A percentile compares a stretch with the other conserved stretches of the same genome.
These are phyloP conservation scores for Chiua virens DNA, from an alignment of 768 basidiomycete species.

Conservation along the genomic window DNA sequence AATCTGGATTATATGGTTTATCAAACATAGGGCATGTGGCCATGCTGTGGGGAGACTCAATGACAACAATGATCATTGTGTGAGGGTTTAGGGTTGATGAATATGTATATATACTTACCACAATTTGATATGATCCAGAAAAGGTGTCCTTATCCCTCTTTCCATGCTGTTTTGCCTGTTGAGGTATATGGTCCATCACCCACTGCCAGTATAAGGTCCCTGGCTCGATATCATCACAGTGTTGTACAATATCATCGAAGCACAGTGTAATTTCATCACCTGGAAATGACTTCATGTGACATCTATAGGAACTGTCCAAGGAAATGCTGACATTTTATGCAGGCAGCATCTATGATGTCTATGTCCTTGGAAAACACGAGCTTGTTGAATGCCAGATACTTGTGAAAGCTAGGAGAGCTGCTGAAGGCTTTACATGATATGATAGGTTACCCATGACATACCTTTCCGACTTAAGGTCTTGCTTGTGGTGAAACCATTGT, in stretches of 20 bases:
- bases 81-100: background rate
- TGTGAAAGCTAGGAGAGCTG: background rate
- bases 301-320: background rate
- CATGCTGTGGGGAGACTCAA: background rate
- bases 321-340: background rate
- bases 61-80: background rate
- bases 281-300: background rate
- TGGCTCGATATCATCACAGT: background rate
- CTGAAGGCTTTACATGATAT: background rate
- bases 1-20: background rate
- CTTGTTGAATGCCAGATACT: background rate
- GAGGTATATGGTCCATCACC: background rate
- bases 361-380: background rate
- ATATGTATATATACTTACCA: background rate
- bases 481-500: conserved; percentile 3
- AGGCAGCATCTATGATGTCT: background rate
- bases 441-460: background rate
- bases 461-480: background rate
- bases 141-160: background rate
- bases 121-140: background rate
- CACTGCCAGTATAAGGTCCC: background rate
- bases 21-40: background rate
- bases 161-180: background rate
- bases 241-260: background rate
- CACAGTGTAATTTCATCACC: background rate